Evolutionary conservation across 176 grass and related monocot genomes (phyloP).

Genomic region (Carex myosuroides): DNA sequence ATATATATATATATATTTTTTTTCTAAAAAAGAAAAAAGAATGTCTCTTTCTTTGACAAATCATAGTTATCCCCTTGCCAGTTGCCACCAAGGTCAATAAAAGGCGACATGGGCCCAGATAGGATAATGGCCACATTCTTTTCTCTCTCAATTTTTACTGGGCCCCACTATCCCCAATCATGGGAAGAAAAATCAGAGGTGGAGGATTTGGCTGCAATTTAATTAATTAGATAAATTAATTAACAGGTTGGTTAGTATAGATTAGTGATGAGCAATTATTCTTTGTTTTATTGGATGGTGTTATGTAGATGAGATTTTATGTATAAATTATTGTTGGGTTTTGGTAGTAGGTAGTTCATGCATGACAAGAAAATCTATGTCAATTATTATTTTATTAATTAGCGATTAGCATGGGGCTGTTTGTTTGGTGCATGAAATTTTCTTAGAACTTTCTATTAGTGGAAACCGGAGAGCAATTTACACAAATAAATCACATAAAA

Average conservation of each 20-base stretch:
- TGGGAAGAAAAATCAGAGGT: neutral
- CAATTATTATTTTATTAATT: neutral
- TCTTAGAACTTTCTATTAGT: neutral
- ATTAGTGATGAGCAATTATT: neutral
- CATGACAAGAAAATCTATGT: neutral
- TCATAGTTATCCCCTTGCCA: neutral
- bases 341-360: neutral
- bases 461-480: neutral
- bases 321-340: neutral
- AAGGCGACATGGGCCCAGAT: constrained; percentile 6
- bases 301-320: neutral
- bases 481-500: neutral
- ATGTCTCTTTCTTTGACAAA: constrained; percentile 9
- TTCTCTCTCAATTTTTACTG: neutral
- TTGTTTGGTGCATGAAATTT: neutral
- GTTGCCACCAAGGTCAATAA: neutral
- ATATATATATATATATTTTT: neutral
- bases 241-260: neutral
- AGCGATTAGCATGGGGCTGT: neutral
- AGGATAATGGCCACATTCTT: constrained; percentile 7
- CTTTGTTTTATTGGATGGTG: neutral
- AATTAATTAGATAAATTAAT: constrained; percentile 9
- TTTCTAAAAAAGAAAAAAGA: neutral
- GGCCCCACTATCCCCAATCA: neutral
- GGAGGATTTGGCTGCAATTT: neutral